These are phyloP conservation scores for Ophiostoma pallidulum DNA, from an alignment of 2,329 filamentous ascomycete genomes.

Conservation along the genomic window DNA sequence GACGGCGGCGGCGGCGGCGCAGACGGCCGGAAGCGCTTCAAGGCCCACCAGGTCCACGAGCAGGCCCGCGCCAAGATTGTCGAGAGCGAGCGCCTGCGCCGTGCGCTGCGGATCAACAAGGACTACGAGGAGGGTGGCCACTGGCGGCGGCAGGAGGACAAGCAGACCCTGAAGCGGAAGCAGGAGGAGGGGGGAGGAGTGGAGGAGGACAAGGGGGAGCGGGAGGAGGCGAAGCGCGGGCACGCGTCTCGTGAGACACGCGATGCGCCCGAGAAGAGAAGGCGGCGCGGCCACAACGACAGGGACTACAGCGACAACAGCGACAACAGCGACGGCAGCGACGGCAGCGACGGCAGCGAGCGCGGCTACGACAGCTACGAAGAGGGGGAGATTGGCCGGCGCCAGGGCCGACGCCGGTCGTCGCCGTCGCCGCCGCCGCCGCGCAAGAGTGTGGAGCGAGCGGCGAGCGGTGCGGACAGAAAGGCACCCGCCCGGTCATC, in stretches of 20 bases:
- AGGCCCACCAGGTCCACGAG: slow-evolving; percentile 92
- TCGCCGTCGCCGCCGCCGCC: slow-evolving; percentile 3
- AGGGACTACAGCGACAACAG: background rate
- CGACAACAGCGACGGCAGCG: background rate
- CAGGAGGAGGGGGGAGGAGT: slow-evolving; percentile 13
- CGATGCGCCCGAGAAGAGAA: background rate
- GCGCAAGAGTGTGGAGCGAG: slow-evolving; percentile 2
- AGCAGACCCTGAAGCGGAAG: slow-evolving; percentile 35
- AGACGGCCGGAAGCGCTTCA: slow-evolving; percentile 47
- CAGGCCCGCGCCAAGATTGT: slow-evolving; percentile 92
- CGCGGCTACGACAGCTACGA: slow-evolving; percentile 5
- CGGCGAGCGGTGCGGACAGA: background rate
- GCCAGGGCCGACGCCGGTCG: background rate
- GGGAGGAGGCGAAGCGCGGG: slow-evolving; percentile 12
- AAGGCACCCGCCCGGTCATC: too few relatives aligned
- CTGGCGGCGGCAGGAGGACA: slow-evolving; percentile 75
- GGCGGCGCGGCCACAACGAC: background rate
- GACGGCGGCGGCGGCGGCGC: slow-evolving; percentile 26
- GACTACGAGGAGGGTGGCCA: slow-evolving; percentile 80
- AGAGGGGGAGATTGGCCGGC: slow-evolving; percentile 1
- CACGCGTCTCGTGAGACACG: background rate
- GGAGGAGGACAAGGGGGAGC: slow-evolving; percentile 29
- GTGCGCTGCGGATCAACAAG: slow-evolving; percentile 76
- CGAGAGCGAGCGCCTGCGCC: slow-evolving; percentile 81
- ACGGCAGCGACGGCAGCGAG: background rate